Evolutionary conservation across 768 basidiomycete species (phyloP).

Genomic region (Agaricus bisporus): DNA sequence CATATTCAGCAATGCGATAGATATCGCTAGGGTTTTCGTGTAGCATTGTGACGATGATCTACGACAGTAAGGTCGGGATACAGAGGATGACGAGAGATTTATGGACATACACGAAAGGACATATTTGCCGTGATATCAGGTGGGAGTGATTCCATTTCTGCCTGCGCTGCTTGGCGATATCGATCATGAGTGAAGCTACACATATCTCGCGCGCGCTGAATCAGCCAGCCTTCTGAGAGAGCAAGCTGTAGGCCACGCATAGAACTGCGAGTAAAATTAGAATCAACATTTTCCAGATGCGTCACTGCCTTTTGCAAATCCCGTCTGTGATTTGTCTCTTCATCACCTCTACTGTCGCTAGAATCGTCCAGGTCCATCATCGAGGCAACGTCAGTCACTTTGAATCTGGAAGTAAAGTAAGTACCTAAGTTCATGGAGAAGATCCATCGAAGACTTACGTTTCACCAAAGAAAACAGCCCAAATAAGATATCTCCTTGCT

Average conservation of each 20-base stretch:
- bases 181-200: constrained; percentile 72
- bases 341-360: constrained; percentile 43
- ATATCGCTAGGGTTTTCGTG: constrained; percentile 56
- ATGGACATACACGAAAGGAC: constrained; percentile 52
- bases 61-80: not conserved
- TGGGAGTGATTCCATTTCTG: constrained; percentile 47
- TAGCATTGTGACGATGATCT: constrained; percentile 71
- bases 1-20: constrained; percentile 66
- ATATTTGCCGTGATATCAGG: constrained; percentile 51
- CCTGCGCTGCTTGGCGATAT: constrained; percentile 67
- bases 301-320: constrained; percentile 46
- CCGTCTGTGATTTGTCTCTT: constrained; percentile 46
- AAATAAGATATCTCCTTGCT: constrained; percentile 58
- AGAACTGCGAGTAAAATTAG: constrained; percentile 43
- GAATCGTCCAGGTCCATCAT: constrained; percentile 74
- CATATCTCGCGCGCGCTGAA: constrained; percentile 69
- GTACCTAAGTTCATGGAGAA: not conserved
- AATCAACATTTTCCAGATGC: constrained; percentile 36
- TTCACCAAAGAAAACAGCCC: constrained; percentile 71
- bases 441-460: constrained; percentile 36
- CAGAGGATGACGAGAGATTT: not conserved
- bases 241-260: constrained; percentile 66
- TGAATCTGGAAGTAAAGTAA: constrained; percentile 41
- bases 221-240: constrained; percentile 68
- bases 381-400: constrained; percentile 63